phyloP scores from a whole-genome alignment of 495 filamentous ascomycete genomes.

The Sabuloglossum arenarium region DNA sequence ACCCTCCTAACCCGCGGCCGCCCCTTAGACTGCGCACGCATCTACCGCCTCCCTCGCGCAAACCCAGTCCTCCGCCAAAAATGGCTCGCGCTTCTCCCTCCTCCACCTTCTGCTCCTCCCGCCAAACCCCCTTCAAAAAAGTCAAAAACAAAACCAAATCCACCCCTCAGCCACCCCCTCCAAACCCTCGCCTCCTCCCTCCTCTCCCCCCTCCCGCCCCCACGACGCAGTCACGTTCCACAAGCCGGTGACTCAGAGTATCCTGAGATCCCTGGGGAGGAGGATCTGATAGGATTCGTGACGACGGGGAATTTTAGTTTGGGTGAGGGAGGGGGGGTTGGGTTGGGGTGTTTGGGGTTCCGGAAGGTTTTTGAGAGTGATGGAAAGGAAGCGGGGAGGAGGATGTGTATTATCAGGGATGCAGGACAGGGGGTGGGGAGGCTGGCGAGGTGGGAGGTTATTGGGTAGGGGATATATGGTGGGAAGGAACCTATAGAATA shows the following conservation, averaged over 20 bases:
- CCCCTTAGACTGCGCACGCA: conserved; percentile 38
- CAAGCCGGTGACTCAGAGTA: conserved; percentile 25
- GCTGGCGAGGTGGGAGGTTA: conserved; percentile 59
- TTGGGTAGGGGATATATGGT: conserved; percentile 9
- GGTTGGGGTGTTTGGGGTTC: conserved; percentile 49
- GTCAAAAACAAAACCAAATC: neutral
- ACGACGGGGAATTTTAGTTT: conserved; percentile 74
- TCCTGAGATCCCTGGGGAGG: conserved; percentile 45
- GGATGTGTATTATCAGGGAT: conserved; percentile 60
- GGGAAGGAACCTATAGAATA: neutral
- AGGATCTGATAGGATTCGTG: conserved; percentile 78
- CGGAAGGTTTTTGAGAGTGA: conserved; percentile 26
- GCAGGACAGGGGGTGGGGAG: conserved; percentile 58
- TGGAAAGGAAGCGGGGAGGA: conserved; percentile 14
- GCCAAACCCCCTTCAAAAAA: too few relatives aligned
- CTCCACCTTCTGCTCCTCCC: too few relatives aligned
- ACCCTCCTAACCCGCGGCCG: conserved; percentile 36
- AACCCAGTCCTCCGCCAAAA: conserved; percentile 24
- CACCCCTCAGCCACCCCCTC: neutral
- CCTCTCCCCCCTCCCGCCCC: neutral
- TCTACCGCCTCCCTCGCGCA: conserved; percentile 45
- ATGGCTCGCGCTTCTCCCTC: conserved; percentile 27
- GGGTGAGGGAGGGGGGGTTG: conserved; percentile 52
- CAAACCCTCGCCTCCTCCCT: neutral
- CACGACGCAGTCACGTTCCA: neutral